Conservation (phyloP, 2,329 filamentous ascomycete genomes). For the Fusarium napiforme region DNA sequence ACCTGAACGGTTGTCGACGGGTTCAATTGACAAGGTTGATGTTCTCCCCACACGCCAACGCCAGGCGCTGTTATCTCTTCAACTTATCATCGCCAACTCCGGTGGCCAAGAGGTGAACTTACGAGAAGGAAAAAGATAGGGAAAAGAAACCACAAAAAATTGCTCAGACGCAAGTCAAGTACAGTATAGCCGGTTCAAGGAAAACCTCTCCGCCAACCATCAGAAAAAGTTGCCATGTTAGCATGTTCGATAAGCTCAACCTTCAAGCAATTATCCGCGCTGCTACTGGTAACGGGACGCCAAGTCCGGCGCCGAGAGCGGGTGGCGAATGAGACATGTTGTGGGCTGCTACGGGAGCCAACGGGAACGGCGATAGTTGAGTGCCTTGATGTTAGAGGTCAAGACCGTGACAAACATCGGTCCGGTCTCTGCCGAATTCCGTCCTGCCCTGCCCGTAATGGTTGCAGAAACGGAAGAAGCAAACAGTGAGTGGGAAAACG, state of each 20-base stretch:
- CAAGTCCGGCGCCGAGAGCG: conserved; percentile 24
- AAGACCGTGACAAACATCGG: conserved; percentile 14
- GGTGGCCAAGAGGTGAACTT: conserved; percentile 3
- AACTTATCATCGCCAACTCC: conserved; percentile 18
- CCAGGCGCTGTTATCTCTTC: neutral
- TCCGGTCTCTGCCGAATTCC: conserved; percentile 27
- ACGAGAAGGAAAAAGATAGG: neutral
- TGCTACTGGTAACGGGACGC: conserved; percentile 23
- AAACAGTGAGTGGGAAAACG: conserved; percentile 10
- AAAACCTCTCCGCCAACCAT: conserved; percentile 11
- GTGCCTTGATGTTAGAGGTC: neutral
- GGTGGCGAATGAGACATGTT: conserved; percentile 28
- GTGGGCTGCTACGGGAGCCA: conserved; percentile 24
- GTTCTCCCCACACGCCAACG: conserved; percentile 10
- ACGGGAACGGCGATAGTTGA: conserved; percentile 21
- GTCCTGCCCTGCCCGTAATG: conserved; percentile 13
- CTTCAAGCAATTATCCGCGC: conserved; percentile 18
- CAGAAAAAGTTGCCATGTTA: conserved; percentile 16
- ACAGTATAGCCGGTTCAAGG: conserved; percentile 13
- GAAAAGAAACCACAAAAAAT: neutral
- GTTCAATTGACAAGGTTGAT: conserved; percentile 17
- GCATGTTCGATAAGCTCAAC: conserved; percentile 16
- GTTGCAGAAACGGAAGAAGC: conserved; percentile 19
- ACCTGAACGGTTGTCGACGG: conserved; percentile 13
- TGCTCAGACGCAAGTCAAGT: conserved; percentile 12